A percentile compares a stretch with the other conserved stretches of the same genome.
phyloP scores from a whole-genome alignment of 345 rosid genomes.

The Pistacia atlantica region DNA sequence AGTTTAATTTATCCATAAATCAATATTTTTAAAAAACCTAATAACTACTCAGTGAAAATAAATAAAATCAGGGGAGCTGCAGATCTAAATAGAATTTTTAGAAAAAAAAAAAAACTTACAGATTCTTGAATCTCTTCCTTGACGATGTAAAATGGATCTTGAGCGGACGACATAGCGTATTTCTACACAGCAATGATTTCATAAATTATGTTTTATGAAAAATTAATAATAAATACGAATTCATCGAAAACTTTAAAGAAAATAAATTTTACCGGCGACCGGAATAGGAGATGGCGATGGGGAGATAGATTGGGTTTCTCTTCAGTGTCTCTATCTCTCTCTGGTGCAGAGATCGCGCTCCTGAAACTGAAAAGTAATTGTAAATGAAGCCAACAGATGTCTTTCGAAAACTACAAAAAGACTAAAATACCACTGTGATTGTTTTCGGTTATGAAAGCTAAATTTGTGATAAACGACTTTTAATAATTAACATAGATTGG shows the following conservation, averaged over 20 bases:
- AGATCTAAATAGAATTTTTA: neutral
- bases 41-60: too few relatives aligned
- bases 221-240: neutral
- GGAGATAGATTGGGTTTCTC: too few relatives aligned
- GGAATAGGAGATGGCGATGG: neutral
- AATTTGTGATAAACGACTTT: too few relatives aligned
- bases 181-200: neutral
- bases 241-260: neutral
- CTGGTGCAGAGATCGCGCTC: neutral
- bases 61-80: neutral
- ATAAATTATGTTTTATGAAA: neutral
- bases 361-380: neutral
- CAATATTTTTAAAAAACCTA: neutral
- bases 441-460: too few relatives aligned
- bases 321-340: neutral
- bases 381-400: neutral
- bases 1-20: neutral
- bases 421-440: neutral
- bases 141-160: constrained; percentile 96
- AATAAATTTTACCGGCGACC: neutral
- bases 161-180: constrained; percentile 79
- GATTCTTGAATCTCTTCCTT: constrained; percentile 98
- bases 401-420: neutral
- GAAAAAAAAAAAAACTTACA: constrained; percentile 46
- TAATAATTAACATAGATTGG: neutral